These are phyloP conservation scores for Cladosporium sp. DNA, from an alignment of 2,329 filamentous ascomycete species.

Conservation along the genomic window DNA sequence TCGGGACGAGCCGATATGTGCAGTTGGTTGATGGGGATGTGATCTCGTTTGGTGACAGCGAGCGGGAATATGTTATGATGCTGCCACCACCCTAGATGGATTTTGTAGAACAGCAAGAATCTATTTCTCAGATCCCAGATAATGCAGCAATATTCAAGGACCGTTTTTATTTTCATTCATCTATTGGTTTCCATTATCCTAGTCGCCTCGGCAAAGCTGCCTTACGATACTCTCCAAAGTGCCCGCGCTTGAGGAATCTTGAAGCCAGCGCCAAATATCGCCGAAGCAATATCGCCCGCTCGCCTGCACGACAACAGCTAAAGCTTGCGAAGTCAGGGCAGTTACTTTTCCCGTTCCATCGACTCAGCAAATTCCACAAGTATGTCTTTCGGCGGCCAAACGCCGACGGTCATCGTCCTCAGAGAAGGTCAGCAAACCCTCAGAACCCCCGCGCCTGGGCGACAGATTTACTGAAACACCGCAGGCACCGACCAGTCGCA, in stretches of 20 bases:
- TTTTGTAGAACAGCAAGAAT: not conserved
- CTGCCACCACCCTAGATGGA: constrained; percentile 43
- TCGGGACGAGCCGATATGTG: constrained; percentile 72
- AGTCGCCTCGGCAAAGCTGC: no score
- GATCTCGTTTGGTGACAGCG: constrained; percentile 78
- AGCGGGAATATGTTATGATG: constrained; percentile 94
- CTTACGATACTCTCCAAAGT: not conserved
- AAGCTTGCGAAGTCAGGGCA: not conserved
- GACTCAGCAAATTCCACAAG: constrained; percentile 24
- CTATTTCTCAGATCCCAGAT: no score
- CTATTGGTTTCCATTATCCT: no score
- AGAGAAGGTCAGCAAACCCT: constrained; percentile 69
- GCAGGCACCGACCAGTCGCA: constrained; percentile 94
- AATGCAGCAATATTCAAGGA: no score
- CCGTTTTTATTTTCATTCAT: no score
- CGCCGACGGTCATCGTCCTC: constrained; percentile 95
- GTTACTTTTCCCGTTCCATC: not conserved
- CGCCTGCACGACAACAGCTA: not conserved
- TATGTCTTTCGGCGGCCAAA: constrained; percentile 97
- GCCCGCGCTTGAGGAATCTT: constrained; percentile 9
- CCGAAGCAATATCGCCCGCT: not conserved
- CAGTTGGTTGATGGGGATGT: constrained; percentile 87
- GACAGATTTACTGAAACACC: constrained; percentile 9
- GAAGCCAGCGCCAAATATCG: constrained; percentile 8
- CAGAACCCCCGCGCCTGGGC: constrained; percentile 7